Conservation (phyloP, 2,329 filamentous ascomycete genomes). For the Helicocarpus griseus region DNA sequence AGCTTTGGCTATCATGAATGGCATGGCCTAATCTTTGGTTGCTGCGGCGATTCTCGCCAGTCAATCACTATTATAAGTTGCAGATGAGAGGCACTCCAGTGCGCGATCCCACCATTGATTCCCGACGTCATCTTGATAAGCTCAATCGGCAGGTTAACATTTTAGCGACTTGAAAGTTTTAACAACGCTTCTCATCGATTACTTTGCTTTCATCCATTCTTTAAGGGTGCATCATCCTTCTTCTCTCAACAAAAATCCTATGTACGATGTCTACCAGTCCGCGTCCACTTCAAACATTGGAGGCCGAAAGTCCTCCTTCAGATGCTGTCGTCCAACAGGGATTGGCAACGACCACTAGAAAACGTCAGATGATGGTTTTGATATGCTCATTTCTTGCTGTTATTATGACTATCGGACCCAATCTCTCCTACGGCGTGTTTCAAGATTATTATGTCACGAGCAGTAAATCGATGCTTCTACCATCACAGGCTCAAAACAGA, state of each 20-base stretch:
- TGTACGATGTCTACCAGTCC: not conserved
- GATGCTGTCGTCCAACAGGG: conserved; percentile 12
- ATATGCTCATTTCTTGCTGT: conserved; percentile 37
- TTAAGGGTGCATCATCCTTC: not conserved
- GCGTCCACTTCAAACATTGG: not conserved
- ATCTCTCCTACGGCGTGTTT: conserved; percentile 42
- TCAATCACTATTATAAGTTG: not conserved
- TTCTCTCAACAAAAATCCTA: not conserved
- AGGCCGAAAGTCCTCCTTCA: not conserved
- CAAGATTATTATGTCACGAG: conserved; percentile 38
- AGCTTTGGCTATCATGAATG: no score
- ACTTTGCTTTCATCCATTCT: not conserved
- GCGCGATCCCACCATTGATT: not conserved
- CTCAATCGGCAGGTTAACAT: not conserved
- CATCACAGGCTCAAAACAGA: conserved; percentile 24
- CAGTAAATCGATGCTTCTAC: conserved; percentile 30
- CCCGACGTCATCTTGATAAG: not conserved
- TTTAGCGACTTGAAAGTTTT: no score
- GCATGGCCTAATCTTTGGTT: not conserved
- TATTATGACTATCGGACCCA: conserved; percentile 40
- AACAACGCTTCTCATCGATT: no score
- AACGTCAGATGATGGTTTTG: conserved; percentile 36
- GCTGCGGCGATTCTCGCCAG: no score
- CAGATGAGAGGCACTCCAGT: not conserved
- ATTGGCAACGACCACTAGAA: conserved; percentile 28